Evolutionary conservation across 2,329 filamentous ascomycete genomes (phyloP).

Genomic region (Bretziella fagacearum): DNA sequence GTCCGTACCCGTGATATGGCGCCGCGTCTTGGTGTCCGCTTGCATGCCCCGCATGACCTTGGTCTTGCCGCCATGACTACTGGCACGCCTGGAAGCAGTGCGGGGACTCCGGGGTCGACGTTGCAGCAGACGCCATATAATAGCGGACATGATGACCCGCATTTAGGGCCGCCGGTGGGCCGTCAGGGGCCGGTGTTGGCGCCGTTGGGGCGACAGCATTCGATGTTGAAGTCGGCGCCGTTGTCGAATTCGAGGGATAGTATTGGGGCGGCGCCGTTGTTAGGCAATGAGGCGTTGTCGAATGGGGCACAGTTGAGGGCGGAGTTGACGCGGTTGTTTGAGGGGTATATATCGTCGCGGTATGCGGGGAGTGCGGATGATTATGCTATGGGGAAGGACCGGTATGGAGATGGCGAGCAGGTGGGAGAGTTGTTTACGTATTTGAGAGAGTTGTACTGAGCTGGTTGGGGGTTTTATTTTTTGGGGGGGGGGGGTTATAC

Average conservation of each 20-base stretch:
- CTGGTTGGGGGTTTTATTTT: not conserved
- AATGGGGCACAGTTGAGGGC: slow-evolving; percentile 35
- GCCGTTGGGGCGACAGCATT: slow-evolving; percentile 5
- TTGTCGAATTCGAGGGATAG: slow-evolving; percentile 6
- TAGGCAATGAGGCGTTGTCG: slow-evolving; percentile 15
- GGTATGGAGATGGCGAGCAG: not conserved
- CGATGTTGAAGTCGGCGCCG: slow-evolving; percentile 11
- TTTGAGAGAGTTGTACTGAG: slow-evolving; percentile 9
- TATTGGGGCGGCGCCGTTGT: slow-evolving; percentile 14
- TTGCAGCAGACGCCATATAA: not conserved
- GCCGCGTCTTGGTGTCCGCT: slow-evolving; percentile 44
- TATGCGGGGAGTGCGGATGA: slow-evolving; percentile 7
- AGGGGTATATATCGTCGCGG: slow-evolving; percentile 23
- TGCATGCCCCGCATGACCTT: slow-evolving; percentile 15
- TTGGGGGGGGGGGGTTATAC: no score
- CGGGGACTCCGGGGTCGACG: not conserved
- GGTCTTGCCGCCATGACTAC: slow-evolving; percentile 5
- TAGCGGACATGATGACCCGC: slow-evolving; percentile 7
- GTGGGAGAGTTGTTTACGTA: slow-evolving; percentile 10
- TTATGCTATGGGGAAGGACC: slow-evolving; percentile 5
- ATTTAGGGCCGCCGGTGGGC: not conserved
- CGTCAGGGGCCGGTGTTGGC: slow-evolving; percentile 10
- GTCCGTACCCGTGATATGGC: slow-evolving; percentile 54
- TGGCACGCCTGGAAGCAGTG: not conserved
- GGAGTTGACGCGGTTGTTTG: slow-evolving; percentile 35